phyloP scores from a whole-genome alignment of 257 asterid genomes.

The Nicotiana benthamiana region DNA sequence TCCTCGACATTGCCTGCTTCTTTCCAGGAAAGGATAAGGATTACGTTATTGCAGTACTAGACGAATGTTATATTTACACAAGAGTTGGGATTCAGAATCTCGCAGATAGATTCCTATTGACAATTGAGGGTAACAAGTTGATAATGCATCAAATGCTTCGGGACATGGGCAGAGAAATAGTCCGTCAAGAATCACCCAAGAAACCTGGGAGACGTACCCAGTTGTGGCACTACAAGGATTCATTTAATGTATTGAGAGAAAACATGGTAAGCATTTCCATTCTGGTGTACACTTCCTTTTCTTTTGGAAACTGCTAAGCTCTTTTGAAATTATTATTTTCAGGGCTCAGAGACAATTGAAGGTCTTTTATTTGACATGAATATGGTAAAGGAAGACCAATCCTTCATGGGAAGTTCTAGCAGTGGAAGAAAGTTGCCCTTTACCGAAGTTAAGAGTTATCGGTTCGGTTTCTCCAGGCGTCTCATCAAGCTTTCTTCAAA shows the following conservation, averaged over 20 bases:
- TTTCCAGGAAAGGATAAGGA: neutral
- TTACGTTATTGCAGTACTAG: neutral
- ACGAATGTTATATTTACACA: neutral
- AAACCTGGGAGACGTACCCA: neutral
- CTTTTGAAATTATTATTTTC: neutral
- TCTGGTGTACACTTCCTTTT: neutral
- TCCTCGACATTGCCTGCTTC: conserved; percentile 4
- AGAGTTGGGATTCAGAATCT: conserved; percentile 3
- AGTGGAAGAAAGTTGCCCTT: neutral
- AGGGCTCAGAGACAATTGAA: neutral
- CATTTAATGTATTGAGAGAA: neutral
- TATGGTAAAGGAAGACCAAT: neutral
- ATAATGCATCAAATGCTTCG: conserved; percentile 6
- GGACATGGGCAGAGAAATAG: conserved; percentile 4
- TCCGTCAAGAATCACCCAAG: neutral
- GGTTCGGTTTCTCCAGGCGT: neutral
- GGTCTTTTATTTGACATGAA: neutral
- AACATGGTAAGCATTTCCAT: neutral
- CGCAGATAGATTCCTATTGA: neutral
- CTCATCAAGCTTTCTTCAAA: neutral
- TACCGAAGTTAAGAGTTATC: neutral
- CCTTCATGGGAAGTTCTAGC: neutral
- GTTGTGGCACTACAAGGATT: neutral
- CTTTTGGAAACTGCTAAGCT: neutral
- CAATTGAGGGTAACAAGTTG: neutral